Evolutionary conservation across 2,329 filamentous ascomycete genomes (phyloP).

Genomic region (Neurospora crassa): DNA sequence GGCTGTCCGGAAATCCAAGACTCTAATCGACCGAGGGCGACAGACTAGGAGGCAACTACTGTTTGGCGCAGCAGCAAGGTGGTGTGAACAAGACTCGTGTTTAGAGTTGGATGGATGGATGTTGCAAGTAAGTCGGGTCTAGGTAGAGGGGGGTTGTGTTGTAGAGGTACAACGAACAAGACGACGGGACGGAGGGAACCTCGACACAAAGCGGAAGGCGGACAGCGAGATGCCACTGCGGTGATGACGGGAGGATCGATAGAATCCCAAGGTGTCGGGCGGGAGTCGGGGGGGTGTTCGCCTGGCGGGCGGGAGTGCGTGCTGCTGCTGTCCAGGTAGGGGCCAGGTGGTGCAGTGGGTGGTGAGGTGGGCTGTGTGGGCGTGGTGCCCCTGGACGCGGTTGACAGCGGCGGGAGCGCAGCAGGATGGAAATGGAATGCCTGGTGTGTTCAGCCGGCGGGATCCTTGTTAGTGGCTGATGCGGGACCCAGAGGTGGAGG

Average conservation of each 20-base stretch:
- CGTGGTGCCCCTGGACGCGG: neutral
- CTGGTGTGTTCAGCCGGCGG: neutral
- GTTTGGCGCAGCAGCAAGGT: neutral
- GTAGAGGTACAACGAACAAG: neutral
- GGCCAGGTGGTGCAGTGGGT: neutral
- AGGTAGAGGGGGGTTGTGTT: neutral
- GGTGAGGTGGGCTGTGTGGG: neutral
- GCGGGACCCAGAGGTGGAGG: neutral
- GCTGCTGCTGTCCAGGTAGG: neutral
- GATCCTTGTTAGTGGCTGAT: neutral
- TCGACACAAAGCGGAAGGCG: neutral
- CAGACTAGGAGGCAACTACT: neutral
- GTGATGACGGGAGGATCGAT: neutral
- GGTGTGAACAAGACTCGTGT: neutral
- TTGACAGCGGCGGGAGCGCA: neutral
- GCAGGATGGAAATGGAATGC: neutral
- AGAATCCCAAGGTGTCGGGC: neutral
- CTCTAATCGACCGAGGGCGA: neutral
- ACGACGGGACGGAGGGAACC: neutral
- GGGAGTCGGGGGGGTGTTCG: neutral
- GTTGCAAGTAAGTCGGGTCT: too few species aligned
- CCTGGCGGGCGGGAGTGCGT: too few species aligned
- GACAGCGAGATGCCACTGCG: neutral
- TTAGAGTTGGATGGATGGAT: neutral
- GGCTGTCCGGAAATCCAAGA: neutral